Conservation (phyloP, 2,329 filamentous ascomycete genomes). For the Emmonsiellopsis sp. region DNA sequence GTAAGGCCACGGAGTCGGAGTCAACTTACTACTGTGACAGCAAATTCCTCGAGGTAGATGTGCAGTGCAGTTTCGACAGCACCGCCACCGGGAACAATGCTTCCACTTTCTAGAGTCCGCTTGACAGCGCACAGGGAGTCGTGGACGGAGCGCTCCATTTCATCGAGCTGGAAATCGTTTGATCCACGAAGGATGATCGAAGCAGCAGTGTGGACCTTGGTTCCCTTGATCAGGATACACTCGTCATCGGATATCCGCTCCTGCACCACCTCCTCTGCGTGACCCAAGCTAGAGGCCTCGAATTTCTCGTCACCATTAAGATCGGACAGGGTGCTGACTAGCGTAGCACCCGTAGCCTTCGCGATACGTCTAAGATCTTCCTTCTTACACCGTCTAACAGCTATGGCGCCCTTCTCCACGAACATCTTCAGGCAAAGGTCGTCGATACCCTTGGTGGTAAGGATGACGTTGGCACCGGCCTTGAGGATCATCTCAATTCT, state of each 20-base stretch:
- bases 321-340: conserved; percentile 89
- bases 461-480: conserved; percentile 86
- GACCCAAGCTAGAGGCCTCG: conserved; percentile 76
- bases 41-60: conserved; percentile 98
- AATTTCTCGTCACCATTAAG: conserved; percentile 97
- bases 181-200: conserved; percentile 92
- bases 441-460: conserved; percentile 98
- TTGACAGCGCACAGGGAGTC: conserved; percentile 96
- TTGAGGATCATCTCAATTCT: conserved; percentile 96
- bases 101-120: conserved; percentile 90
- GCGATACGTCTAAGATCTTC: conserved; percentile 94
- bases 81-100: conserved; percentile 91
- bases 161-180: conserved; percentile 93
- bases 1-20: not conserved
- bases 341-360: conserved; percentile 85
- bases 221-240: conserved; percentile 93
- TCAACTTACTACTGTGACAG: conserved; percentile 69
- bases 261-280: conserved; percentile 93
- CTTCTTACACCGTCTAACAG: conserved; percentile 93
- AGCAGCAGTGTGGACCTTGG: conserved; percentile 85
- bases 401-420: conserved; percentile 90
- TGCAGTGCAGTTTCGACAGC: conserved; percentile 98
- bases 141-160: conserved; percentile 98
- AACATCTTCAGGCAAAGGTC: conserved; percentile 92
- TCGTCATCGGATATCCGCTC: conserved; percentile 98